These are phyloP conservation scores for Petrea volubilis DNA, from an alignment of 257 asterid genomes.

Conservation along the genomic window DNA sequence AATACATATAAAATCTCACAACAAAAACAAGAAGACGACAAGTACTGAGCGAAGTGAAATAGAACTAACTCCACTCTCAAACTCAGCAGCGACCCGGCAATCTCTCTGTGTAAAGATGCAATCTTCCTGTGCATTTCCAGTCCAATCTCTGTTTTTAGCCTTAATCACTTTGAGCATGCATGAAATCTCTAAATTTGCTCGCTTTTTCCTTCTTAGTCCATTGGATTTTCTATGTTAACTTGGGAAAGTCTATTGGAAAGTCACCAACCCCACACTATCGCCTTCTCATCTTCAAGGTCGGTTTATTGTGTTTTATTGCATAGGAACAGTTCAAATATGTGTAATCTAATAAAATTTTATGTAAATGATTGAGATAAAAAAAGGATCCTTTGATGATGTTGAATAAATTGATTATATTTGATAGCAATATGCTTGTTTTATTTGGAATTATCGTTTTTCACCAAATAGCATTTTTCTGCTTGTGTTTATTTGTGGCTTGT, in stretches of 20 bases:
- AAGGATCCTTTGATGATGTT: not conserved
- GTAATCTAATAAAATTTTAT: not conserved
- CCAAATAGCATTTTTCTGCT: not conserved
- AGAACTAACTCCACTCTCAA: slow-evolving; percentile 8
- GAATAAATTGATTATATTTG: not conserved
- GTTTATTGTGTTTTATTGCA: not conserved
- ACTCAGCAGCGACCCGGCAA: slow-evolving; percentile 8
- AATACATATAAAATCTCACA: not conserved
- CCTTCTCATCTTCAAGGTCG: slow-evolving; percentile 90
- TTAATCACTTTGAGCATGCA: slow-evolving; percentile 34
- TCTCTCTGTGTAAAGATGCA: slow-evolving; percentile 45
- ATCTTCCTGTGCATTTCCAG: slow-evolving; percentile 36
- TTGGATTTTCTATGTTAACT: slow-evolving; percentile 4
- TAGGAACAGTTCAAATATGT: not conserved
- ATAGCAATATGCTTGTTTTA: not conserved
- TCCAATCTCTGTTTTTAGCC: slow-evolving; percentile 28
- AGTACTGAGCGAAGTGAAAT: slow-evolving; percentile 2
- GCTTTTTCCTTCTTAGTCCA: not conserved
- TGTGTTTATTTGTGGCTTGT: not conserved
- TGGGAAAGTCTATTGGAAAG: slow-evolving; percentile 78
- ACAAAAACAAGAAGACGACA: not conserved
- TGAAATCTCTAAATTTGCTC: not conserved
- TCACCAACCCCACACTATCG: slow-evolving; percentile 82
- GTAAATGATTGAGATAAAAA: not conserved
- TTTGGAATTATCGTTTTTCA: not conserved